These are phyloP conservation scores for Eutrema salsugineum DNA, from an alignment of 441 rosid genomes.

Conservation along the genomic window DNA sequence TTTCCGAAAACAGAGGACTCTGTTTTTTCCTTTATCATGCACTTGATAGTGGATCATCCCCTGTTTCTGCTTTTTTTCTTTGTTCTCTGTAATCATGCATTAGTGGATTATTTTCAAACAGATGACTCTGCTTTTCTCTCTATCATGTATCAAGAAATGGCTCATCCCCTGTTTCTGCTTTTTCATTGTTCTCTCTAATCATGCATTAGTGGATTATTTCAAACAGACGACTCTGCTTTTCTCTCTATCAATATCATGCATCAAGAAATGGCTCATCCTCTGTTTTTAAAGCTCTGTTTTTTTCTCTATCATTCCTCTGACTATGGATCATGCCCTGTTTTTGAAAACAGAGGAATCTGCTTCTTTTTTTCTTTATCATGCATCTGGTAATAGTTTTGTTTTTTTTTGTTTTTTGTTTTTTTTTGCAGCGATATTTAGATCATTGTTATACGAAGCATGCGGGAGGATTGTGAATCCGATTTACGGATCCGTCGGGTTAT, in stretches of 20 bases:
- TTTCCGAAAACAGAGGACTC: background rate
- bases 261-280: background rate
- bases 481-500: conserved; percentile 68
- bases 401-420: too few species aligned
- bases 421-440: conserved; percentile 55
- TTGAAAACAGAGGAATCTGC: background rate
- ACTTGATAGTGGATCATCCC: background rate
- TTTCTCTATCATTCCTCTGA: background rate
- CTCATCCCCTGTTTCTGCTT: background rate
- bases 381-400: background rate
- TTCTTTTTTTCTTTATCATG: background rate
- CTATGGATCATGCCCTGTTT: background rate
- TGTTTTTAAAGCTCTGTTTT: background rate
- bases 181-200: background rate
- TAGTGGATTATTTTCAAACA: background rate
- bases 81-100: background rate
- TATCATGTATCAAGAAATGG: background rate
- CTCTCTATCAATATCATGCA: background rate
- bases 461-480: conserved; percentile 78
- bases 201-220: background rate
- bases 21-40: background rate
- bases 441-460: conserved; percentile 73
- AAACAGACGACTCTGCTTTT: background rate
- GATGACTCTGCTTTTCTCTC: background rate
- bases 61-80: background rate